These are phyloP conservation scores for Gossypium herbaceum DNA, from an alignment of 345 rosid genomes.

Conservation along the genomic window DNA sequence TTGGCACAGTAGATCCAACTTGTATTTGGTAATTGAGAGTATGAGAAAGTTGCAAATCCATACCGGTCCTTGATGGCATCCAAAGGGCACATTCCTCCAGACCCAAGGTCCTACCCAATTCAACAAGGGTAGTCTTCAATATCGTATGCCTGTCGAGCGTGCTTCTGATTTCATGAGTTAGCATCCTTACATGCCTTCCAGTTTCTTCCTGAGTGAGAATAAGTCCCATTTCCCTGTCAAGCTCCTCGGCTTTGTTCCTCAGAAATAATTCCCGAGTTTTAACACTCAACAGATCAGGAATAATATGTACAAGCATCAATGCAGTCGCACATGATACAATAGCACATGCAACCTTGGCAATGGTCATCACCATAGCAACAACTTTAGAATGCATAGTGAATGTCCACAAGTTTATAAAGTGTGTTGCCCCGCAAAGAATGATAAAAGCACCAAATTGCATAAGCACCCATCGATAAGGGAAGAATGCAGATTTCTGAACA, in stretches of 20 bases:
- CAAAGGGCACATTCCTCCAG: conserved; percentile 92
- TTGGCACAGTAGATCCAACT: conserved; percentile 59
- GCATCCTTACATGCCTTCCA: conserved; percentile 90
- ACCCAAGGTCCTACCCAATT: conserved; percentile 74
- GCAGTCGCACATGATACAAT: conserved; percentile 86
- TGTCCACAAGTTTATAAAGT: conserved; percentile 91
- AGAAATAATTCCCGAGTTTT: conserved; percentile 81
- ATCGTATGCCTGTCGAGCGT: conserved; percentile 84
- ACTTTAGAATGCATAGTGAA: conserved; percentile 70
- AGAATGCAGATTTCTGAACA: conserved; percentile 81
- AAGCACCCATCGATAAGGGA: conserved; percentile 95
- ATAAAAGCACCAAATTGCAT: conserved; percentile 96
- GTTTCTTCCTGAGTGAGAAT: conserved; percentile 92
- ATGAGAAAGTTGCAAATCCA: conserved; percentile 67
- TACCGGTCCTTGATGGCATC: conserved; percentile 83
- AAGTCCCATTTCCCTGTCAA: conserved; percentile 86
- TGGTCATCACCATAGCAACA: conserved; percentile 78
- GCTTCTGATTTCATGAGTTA: conserved; percentile 94
- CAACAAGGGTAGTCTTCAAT: conserved; percentile 79
- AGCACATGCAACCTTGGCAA: conserved; percentile 84
- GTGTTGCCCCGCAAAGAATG: conserved; percentile 93
- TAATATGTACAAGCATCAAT: conserved; percentile 84
- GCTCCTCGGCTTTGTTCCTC: conserved; percentile 79
- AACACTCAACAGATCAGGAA: conserved; percentile 80
- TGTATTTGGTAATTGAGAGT: conserved; percentile 57